Conservation (phyloP, 2,329 filamentous ascomycete species). For the Fusarium coicis region DNA sequence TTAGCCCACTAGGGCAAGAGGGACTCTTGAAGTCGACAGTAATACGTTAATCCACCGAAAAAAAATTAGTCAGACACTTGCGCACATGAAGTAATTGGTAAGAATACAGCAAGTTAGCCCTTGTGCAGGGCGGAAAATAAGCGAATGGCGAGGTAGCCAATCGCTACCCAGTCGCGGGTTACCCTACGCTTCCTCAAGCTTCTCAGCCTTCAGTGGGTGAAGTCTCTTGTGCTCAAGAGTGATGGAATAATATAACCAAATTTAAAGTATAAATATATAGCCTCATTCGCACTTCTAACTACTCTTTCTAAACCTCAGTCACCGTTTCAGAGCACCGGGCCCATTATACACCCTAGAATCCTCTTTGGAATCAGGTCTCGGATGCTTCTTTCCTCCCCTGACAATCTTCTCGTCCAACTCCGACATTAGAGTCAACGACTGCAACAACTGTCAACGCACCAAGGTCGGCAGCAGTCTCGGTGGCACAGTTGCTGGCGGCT, state of each 20-base stretch:
- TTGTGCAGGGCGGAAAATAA: not conserved
- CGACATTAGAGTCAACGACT: not conserved
- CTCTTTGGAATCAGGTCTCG: no score
- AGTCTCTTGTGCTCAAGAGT: not conserved
- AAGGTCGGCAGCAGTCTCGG: not conserved
- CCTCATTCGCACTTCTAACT: no score
- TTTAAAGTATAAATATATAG: not conserved
- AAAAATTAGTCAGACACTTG: not conserved
- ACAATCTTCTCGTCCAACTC: not conserved
- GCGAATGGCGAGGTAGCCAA: not conserved
- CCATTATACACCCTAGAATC: no score
- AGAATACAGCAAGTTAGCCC: not conserved
- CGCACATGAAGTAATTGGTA: not conserved
- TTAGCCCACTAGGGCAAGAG: not conserved
- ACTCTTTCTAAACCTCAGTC: not conserved
- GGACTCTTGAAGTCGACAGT: not conserved
- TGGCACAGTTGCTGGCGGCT: not conserved
- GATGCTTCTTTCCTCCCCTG: not conserved
- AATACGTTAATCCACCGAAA: not conserved
- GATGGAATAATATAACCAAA: not conserved
- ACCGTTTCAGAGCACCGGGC: not conserved
- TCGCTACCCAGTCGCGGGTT: not conserved
- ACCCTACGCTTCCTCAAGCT: not conserved
- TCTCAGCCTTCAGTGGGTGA: not conserved
- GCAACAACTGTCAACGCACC: not conserved